Base-by-base conservation (phyloP, 306 rosid species). In the Lathyrus aphaca region DNA sequence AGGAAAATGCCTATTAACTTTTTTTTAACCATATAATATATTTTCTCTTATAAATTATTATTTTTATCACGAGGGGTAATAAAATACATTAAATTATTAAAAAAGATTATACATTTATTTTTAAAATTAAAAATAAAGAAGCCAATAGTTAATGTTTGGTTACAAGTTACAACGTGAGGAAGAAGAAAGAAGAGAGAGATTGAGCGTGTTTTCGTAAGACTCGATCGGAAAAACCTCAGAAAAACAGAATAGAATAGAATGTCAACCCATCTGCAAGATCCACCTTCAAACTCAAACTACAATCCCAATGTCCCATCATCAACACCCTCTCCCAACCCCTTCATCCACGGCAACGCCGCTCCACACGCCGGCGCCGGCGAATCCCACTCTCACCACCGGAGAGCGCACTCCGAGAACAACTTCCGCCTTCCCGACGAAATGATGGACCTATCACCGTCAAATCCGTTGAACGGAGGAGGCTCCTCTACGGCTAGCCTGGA, bases 391-490 rank as follows among this genome's bases (percentile, higher is more conserved):
- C 80, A 79, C 65, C 90, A 95, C 78, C 79, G 97, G 71, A 69
- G 96, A 56, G 82, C 95, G 18, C 97, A 82, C 73, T 95, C 99
- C 0, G 97, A 95, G 84, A 78, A 84, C 50, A 86, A 77, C 51
- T 91, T 75, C 80, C 87, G 97, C 45, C 50, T 87, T n/a, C 82
- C 93, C 57, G 93, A 89, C 40, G 96, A 95, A 56, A 83, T 86
- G 77, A 89, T 85, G 95, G 95, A 86, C 72, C 83, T 83, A 0
- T 87, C 97, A 45, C 77, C 88, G 16, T 74, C 96, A 18, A 92
- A 94, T 89, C 96, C 90, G 74, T 82, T 91, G 59, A 83, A 81
- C 68, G 97, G 89, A 49, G 96, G 88, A 4, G 97, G 97, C 10
- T 93, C 95, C 7, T 88, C 96, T 10, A 86, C 96, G 7, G 91